These are phyloP conservation scores for Phytophthora ramorum DNA, from an alignment of 352 stramenopile species.

Conservation along the genomic window DNA sequence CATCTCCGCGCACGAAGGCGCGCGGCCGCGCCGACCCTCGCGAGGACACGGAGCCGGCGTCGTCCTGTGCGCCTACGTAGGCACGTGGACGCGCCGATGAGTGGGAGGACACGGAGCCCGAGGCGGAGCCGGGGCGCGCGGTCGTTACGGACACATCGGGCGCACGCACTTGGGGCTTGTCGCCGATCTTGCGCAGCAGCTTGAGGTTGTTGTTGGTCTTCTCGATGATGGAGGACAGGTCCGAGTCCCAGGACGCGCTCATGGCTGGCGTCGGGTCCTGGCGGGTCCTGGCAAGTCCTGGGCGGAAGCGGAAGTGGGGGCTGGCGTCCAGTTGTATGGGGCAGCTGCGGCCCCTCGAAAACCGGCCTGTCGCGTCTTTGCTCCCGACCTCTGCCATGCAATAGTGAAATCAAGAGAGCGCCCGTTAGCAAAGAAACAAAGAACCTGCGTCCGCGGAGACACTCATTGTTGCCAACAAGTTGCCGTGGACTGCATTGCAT, in stretches of 20 bases:
- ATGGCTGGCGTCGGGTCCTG: constrained; percentile 31
- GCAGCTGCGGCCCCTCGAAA: constrained; percentile 14
- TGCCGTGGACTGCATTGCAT: too few relatives aligned
- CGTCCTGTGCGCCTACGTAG: constrained; percentile 39
- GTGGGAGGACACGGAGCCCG: constrained; percentile 29
- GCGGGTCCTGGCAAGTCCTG: background rate
- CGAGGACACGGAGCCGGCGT: constrained; percentile 32
- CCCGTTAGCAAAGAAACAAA: background rate
- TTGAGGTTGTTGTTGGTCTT: constrained; percentile 91
- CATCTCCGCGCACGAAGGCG: constrained; percentile 38
- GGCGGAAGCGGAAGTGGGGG: constrained; percentile 20
- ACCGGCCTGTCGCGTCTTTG: constrained; percentile 14
- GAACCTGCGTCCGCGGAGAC: too few relatives aligned
- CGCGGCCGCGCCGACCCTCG: constrained; percentile 33
- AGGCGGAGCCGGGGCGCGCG: constrained; percentile 12
- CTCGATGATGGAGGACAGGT: constrained; percentile 88
- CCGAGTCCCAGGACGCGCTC: constrained; percentile 84
- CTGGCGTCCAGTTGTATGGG: constrained; percentile 18
- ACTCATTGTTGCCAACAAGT: too few relatives aligned
- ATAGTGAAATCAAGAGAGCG: constrained; percentile 21
- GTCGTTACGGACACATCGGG: constrained; percentile 51
- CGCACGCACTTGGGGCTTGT: constrained; percentile 62
- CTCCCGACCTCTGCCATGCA: constrained; percentile 7
- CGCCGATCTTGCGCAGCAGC: constrained; percentile 79
- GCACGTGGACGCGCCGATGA: constrained; percentile 28